phyloP scores from a whole-genome alignment of 2,329 filamentous ascomycete genomes.

The Paraconiothyrium sp. region DNA sequence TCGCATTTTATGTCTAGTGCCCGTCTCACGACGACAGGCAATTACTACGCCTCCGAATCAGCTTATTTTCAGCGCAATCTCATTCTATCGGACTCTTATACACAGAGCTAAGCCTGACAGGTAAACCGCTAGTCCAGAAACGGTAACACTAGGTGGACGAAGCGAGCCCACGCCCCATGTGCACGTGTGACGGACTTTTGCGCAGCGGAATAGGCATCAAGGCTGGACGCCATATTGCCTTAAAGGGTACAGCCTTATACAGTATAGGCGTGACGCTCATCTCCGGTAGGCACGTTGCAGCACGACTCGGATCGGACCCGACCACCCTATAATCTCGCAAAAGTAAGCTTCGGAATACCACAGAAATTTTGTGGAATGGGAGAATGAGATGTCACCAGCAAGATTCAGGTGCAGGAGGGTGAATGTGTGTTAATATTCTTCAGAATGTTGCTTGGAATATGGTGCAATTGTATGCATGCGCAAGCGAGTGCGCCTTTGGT shows the following conservation, averaged over 20 bases:
- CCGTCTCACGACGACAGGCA: background rate
- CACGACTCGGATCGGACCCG: background rate
- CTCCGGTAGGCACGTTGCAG: background rate
- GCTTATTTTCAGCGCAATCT: background rate
- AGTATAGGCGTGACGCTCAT: background rate
- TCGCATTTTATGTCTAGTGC: background rate
- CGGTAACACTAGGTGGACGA: background rate
- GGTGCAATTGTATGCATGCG: background rate
- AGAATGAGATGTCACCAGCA: background rate
- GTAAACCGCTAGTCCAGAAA: background rate
- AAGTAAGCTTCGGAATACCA: background rate
- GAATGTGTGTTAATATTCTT: background rate
- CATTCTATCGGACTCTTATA: background rate
- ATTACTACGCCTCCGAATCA: background rate
- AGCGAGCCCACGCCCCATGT: background rate
- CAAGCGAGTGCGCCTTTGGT: background rate
- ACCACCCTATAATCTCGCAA: background rate
- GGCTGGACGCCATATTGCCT: background rate
- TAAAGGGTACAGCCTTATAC: background rate
- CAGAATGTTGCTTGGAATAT: background rate
- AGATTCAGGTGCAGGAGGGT: background rate
- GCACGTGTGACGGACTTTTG: slow-evolving; percentile 1
- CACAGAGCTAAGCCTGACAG: background rate
- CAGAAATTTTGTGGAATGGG: background rate
- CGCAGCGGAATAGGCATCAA: background rate